These are phyloP conservation scores for Ophiostoma sp. DNA, from an alignment of 2,329 filamentous ascomycete genomes.

Conservation along the genomic window DNA sequence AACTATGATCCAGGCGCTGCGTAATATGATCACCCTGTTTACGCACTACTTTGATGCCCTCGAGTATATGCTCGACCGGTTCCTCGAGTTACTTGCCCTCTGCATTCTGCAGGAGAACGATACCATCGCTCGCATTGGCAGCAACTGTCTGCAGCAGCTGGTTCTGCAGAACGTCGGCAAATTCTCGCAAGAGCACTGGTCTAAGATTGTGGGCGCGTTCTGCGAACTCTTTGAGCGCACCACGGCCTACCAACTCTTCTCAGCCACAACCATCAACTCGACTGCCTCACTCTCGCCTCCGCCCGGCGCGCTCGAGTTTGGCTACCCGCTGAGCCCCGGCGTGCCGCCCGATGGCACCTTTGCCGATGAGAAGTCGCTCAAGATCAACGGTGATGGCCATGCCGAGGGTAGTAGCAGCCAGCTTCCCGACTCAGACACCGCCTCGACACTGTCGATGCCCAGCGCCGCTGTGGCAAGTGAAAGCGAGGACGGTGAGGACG, in stretches of 20 bases:
- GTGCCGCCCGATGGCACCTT: conserved; percentile 29
- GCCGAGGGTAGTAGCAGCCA: conserved; percentile 33
- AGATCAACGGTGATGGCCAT: conserved; percentile 46
- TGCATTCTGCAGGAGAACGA: conserved; percentile 99
- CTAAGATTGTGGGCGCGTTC: conserved; percentile 91
- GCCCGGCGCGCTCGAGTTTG: conserved; percentile 55
- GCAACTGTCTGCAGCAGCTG: conserved; percentile 94
- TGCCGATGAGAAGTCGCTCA: conserved; percentile 58
- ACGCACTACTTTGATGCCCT: conserved; percentile 97
- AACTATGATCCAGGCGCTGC: conserved; percentile 97
- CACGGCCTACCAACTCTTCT: conserved; percentile 93
- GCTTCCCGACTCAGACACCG: conserved; percentile 35
- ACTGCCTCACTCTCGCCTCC: conserved; percentile 54
- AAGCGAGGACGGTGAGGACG: conserved; percentile 34
- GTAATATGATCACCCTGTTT: conserved; percentile 98
- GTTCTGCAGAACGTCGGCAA: conserved; percentile 96
- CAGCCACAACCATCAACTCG: conserved; percentile 64
- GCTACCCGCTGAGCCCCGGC: conserved; percentile 45
- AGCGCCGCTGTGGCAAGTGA: conserved; percentile 40
- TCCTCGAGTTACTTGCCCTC: conserved; percentile 86
- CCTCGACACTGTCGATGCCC: conserved; percentile 34
- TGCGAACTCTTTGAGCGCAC: conserved; percentile 94
- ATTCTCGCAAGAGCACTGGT: conserved; percentile 85
- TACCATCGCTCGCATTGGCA: conserved; percentile 95
- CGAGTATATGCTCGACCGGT: conserved; percentile 98